Percentiles rank a stretch among this genome's conserved stretches.
Conservation (phyloP, 768 basidiomycete genomes). For the Exidia glandulosa region DNA sequence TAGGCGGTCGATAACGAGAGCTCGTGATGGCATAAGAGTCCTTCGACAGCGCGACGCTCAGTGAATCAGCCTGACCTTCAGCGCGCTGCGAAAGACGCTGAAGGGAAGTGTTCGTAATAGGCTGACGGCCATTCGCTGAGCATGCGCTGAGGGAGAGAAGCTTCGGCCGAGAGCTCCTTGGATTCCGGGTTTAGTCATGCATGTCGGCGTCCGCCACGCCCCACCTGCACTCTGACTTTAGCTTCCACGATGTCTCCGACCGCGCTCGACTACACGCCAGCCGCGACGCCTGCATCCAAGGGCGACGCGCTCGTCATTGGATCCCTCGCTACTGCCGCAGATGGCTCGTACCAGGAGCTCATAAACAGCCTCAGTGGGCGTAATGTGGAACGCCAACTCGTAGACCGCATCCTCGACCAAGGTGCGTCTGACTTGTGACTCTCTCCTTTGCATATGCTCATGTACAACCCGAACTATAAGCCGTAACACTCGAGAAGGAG, state of each 20-base stretch:
- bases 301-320: conserved; percentile 54
- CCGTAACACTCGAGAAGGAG: conserved; percentile 41
- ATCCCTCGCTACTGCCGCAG: conserved; percentile 63
- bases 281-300: not conserved
- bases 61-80: too few relatives aligned
- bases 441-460: not conserved
- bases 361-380: conserved; percentile 44
- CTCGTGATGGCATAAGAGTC: too few relatives aligned
- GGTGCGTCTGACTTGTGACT: conserved; percentile 33
- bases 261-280: conserved; percentile 13
- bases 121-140: too few relatives aligned
- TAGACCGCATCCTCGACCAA: conserved; percentile 72
- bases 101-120: too few relatives aligned
- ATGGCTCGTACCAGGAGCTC: conserved; percentile 68
- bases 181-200: not conserved
- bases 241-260: conserved; percentile 6
- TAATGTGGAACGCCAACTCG: conserved; percentile 64
- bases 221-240: not conserved
- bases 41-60: too few relatives aligned
- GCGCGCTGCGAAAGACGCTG: too few relatives aligned
- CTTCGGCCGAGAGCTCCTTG: too few relatives aligned
- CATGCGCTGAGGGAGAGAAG: too few relatives aligned
- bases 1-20: too few relatives aligned
- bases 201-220: too few relatives aligned
- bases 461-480: conserved; percentile 23